Evolutionary conservation across 73 alveolate species (phyloP).

Genomic region (Paramecium caudatum): DNA sequence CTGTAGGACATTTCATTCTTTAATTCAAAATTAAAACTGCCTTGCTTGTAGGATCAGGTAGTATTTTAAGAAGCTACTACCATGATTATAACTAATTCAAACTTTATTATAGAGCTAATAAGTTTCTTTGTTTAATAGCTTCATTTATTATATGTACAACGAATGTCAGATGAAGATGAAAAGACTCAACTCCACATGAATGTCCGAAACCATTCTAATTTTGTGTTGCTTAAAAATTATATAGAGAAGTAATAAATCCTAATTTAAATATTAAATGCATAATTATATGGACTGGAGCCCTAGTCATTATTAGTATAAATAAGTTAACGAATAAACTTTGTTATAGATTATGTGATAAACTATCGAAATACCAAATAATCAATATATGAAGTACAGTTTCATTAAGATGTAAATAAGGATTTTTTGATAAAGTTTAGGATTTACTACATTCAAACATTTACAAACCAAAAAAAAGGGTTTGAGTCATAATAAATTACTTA

Average conservation of each 20-base stretch:
- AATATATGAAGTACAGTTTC: slow-evolving; percentile 49
- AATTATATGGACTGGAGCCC: slow-evolving; percentile 26
- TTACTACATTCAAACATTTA: not conserved
- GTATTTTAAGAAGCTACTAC: not conserved
- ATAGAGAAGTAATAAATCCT: slow-evolving; percentile 27
- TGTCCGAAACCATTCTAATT: not conserved
- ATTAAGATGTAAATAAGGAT: slow-evolving; percentile 9
- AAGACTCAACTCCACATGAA: not conserved
- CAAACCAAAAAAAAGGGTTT: slow-evolving; percentile 18
- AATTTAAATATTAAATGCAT: slow-evolving; percentile 17
- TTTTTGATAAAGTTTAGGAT: not conserved
- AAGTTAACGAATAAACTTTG: not conserved
- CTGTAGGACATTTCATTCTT: slow-evolving; percentile 16
- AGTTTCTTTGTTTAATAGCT: not conserved
- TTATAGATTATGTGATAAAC: not conserved
- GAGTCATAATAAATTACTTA: slow-evolving; percentile 1
- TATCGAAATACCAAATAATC: slow-evolving; percentile 55
- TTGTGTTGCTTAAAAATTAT: slow-evolving; percentile 13
- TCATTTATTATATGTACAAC: not conserved
- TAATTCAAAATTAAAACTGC: slow-evolving; percentile 17
- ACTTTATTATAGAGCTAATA: not conserved
- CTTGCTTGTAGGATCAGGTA: slow-evolving; percentile 19
- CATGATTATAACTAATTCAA: slow-evolving; percentile 27
- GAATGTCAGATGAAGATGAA: not conserved
- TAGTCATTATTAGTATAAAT: not conserved